phyloP scores from a whole-genome alignment of 1,284 basidiomycete species.

The Kwoniella shivajii region DNA sequence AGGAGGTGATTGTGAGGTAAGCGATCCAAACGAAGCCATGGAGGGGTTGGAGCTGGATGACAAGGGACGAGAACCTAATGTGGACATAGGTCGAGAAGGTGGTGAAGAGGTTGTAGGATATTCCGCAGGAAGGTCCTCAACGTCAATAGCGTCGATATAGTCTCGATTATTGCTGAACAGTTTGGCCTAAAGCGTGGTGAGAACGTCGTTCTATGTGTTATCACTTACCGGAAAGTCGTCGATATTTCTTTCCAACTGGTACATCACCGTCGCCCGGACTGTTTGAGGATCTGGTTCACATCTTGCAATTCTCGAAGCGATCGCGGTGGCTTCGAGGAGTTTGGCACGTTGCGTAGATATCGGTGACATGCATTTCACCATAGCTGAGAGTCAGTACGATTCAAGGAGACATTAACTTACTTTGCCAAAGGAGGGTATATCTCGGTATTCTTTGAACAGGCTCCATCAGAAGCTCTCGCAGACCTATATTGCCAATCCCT shows the following conservation, averaged over 20 bases:
- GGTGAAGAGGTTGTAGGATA: slow-evolving; percentile 33
- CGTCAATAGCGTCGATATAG: slow-evolving; percentile 92
- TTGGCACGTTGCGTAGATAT: slow-evolving; percentile 76
- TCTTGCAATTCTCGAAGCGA: slow-evolving; percentile 85
- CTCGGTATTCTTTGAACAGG: slow-evolving; percentile 99
- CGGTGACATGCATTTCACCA: slow-evolving; percentile 81
- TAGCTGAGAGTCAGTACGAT: slow-evolving; percentile 54
- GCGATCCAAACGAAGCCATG: slow-evolving; percentile 46
- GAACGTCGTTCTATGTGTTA: neutral
- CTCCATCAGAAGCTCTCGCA: slow-evolving; percentile 95
- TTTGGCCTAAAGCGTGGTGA: slow-evolving; percentile 58
- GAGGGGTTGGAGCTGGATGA: slow-evolving; percentile 46
- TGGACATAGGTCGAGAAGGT: slow-evolving; percentile 19
- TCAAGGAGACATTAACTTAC: slow-evolving; percentile 27
- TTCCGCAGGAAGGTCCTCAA: slow-evolving; percentile 75
- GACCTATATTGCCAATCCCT: slow-evolving; percentile 79
- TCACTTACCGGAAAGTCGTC: slow-evolving; percentile 77
- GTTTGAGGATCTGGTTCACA: slow-evolving; percentile 93
- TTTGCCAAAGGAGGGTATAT: slow-evolving; percentile 90
- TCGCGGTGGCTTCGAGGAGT: slow-evolving; percentile 80
- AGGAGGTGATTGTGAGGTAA: slow-evolving; percentile 52
- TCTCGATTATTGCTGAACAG: slow-evolving; percentile 82
- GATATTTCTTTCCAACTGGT: slow-evolving; percentile 79
- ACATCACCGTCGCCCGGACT: slow-evolving; percentile 83
- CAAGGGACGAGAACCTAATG: slow-evolving; percentile 18